These are phyloP conservation scores for Lepidium sativum DNA, from an alignment of 345 rosid species.

Conservation along the genomic window DNA sequence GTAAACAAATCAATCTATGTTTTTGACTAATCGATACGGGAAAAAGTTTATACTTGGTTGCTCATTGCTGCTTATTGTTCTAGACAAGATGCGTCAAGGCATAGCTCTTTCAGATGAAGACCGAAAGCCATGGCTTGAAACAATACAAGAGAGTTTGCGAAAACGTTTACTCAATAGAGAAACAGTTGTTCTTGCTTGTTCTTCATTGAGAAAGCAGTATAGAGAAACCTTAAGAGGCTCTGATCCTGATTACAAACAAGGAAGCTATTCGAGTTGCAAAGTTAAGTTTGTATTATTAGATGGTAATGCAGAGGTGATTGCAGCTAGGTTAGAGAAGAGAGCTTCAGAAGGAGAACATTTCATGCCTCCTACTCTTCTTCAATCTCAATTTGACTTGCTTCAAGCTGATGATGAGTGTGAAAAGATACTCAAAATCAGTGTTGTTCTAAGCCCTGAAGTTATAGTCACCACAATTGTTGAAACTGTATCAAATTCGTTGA, in stretches of 20 bases:
- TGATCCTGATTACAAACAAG: conserved; percentile 38
- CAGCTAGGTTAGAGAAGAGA: conserved; percentile 45
- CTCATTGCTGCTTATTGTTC: background rate
- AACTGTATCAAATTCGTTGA: background rate
- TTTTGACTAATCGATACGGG: background rate
- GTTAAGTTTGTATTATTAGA: conserved; percentile 60
- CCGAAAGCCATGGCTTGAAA: conserved; percentile 76
- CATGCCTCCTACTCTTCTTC: conserved; percentile 70
- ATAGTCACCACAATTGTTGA: conserved; percentile 27
- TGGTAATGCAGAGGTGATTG: conserved; percentile 45
- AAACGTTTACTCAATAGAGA: conserved; percentile 30
- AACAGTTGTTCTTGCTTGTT: conserved; percentile 57
- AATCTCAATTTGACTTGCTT: conserved; percentile 72
- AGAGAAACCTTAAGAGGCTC: conserved; percentile 69
- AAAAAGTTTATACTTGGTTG: background rate
- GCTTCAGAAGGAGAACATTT: conserved; percentile 65
- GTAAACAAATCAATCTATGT: conserved; percentile 17
- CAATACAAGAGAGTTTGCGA: conserved; percentile 36
- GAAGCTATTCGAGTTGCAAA: conserved; percentile 29
- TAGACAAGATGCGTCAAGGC: conserved; percentile 76
- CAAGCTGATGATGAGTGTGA: conserved; percentile 50
- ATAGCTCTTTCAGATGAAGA: conserved; percentile 70
- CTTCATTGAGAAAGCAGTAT: conserved; percentile 55
- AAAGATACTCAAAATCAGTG: conserved; percentile 49
- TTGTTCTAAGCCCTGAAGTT: conserved; percentile 37